phyloP scores from a whole-genome alignment of 208 protist species.

The Balamuthia mandrillaris region DNA sequence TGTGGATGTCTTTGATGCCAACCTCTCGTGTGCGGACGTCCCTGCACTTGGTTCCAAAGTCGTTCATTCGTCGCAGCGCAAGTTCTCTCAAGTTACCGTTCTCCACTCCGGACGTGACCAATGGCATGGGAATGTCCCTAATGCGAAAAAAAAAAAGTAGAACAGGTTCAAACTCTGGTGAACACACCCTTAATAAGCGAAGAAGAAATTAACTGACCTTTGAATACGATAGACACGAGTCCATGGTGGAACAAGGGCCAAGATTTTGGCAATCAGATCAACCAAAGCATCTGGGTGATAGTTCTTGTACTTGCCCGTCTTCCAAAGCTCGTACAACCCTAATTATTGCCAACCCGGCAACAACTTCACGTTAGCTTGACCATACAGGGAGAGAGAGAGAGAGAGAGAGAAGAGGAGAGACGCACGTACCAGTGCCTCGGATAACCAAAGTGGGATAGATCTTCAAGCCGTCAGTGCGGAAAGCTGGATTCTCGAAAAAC shows the following conservation, averaged over 20 bases:
- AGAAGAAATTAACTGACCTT: slow-evolving; percentile 42
- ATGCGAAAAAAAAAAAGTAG: slow-evolving; percentile 76
- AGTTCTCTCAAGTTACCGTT: slow-evolving; percentile 94
- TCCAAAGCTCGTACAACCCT: slow-evolving; percentile 92
- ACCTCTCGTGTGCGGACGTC: slow-evolving; percentile 66
- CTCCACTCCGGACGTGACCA: slow-evolving; percentile 83
- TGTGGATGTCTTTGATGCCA: slow-evolving; percentile 72
- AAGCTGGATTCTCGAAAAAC: slow-evolving; percentile 88
- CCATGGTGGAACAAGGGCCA: slow-evolving; percentile 95
- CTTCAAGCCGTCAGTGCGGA: slow-evolving; percentile 96
- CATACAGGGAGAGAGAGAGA: too few species aligned
- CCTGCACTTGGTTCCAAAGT: slow-evolving; percentile 80
- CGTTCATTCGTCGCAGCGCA: slow-evolving; percentile 81
- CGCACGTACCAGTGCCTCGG: slow-evolving; percentile 89
- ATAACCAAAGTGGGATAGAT: slow-evolving; percentile 99
- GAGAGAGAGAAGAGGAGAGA: not conserved
- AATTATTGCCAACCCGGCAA: too few species aligned
- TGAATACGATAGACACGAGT: slow-evolving; percentile 96
- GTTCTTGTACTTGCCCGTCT: slow-evolving; percentile 86
- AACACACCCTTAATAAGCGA: too few species aligned
- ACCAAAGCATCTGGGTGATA: slow-evolving; percentile 83
- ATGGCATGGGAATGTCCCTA: slow-evolving; percentile 35
- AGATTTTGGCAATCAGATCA: slow-evolving; percentile 87
- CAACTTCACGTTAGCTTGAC: not conserved
- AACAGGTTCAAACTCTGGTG: not conserved